A percentile compares a stretch with the other conserved stretches of the same genome.
phyloP scores from a whole-genome alignment of 1,284 basidiomycete species.

The Cryptococcus sp. region DNA sequence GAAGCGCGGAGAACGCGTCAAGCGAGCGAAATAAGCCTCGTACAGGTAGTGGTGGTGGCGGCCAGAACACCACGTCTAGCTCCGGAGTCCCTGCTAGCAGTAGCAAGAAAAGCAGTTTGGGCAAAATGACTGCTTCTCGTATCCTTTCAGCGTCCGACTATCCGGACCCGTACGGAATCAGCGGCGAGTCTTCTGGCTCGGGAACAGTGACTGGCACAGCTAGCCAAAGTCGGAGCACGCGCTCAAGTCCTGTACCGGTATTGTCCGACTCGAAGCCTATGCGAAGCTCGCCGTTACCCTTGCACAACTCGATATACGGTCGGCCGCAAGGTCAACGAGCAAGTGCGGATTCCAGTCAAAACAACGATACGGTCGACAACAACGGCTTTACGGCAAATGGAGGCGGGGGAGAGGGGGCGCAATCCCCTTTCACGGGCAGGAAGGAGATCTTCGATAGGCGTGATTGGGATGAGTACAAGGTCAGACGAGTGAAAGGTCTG shows the following conservation, averaged over 20 bases:
- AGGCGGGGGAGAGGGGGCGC: background rate
- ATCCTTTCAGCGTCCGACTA: constrained; percentile 17
- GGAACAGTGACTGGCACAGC: background rate
- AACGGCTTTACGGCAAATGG: background rate
- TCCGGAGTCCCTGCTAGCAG: too few species aligned
- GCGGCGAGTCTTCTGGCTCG: constrained; percentile 7
- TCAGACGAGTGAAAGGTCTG: constrained; percentile 24
- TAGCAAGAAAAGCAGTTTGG: constrained; percentile 15
- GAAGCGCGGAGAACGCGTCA: too few species aligned
- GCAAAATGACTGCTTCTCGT: constrained; percentile 14
- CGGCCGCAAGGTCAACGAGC: background rate
- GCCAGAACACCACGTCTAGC: background rate
- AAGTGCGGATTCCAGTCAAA: background rate
- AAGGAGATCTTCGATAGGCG: constrained; percentile 12
- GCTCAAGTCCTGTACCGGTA: background rate
- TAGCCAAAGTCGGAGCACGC: background rate
- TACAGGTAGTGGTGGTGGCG: background rate
- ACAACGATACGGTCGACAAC: background rate
- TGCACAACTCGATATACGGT: background rate
- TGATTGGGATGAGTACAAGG: constrained; percentile 26
- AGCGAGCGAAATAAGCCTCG: background rate
- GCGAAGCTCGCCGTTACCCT: background rate
- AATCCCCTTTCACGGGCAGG: constrained; percentile 6
- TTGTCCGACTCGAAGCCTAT: background rate
- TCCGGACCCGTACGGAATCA: constrained; percentile 22